Base-by-base conservation (phyloP, 2,329 filamentous ascomycete genomes). In the Ilyonectria destructans region DNA sequence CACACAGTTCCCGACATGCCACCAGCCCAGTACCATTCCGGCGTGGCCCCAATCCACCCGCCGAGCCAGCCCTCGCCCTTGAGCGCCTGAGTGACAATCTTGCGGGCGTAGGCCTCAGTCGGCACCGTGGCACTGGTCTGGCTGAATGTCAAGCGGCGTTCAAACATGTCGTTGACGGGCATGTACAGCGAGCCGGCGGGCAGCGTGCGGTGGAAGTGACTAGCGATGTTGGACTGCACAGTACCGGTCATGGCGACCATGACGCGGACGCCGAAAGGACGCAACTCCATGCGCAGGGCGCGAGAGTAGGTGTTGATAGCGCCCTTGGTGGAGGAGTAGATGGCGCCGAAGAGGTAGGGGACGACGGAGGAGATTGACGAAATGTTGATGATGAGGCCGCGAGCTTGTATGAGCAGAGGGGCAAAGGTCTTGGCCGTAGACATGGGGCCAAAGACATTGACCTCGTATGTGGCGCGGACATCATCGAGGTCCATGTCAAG, bases 381-480 rank as follows among this genome's bases (percentile, higher is more conserved):
- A 65, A 89, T 84, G 77, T 89, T 89, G 79, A 89, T 77, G 74
- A 89, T 83, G 10, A 89, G 81, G 0, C 88, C 87, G 26, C 81
- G 81, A 0, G 86, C 80, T 17, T 82, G 77, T 57, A 89, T 86
- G 26, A 90, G 83, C 49, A 85, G 82, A 61, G 82, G 80, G 12
- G 82, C 77, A 71, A 89, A 89, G 33, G 83, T 80, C 72, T 87
- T 82, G 59, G 83, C 84, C 82, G 87, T 87, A 75, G 85, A 82
- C 86, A 90, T 89, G 71, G 86, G 83, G 48, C 85, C 85, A 68
- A 90, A 88, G 46, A 89, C 86, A 71, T 89, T 89, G 70, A 86
- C 85, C 77, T 89, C 87, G 60, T 87, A 89, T 2, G 85, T 87
- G 67, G 80, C 76, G 65, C 87, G 86, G 5, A 87, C 85, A 57